Evolutionary conservation across 2,329 filamentous ascomycete species (phyloP).

Genomic region (Onygenales sp.): DNA sequence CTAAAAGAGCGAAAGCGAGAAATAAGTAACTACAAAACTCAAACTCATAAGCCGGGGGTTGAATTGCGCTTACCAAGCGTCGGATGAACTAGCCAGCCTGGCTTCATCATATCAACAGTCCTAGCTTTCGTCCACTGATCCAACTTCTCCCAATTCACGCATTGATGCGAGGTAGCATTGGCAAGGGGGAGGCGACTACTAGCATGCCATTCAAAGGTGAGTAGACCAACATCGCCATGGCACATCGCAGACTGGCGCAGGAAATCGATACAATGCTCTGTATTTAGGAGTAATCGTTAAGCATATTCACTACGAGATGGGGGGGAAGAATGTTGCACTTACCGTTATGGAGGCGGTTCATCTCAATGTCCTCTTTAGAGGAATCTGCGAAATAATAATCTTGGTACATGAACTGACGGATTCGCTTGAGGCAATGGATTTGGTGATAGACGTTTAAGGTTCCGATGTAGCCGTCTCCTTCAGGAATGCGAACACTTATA

Average conservation of each 20-base stretch:
- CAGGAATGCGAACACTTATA: neutral
- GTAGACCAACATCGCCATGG: conserved; percentile 3
- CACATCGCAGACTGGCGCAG: conserved; percentile 8
- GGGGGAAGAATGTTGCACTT: neutral
- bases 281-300: neutral
- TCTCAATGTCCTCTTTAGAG: neutral
- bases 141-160: conserved; percentile 1
- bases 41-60: neutral
- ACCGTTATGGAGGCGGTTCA: conserved; percentile 5
- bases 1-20: neutral
- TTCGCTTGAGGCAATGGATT: conserved; percentile 5
- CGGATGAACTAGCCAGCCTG: conserved; percentile 1
- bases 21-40: no score
- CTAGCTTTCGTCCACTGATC: conserved; percentile 1
- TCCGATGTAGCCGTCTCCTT: neutral
- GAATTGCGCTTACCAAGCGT: neutral
- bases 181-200: neutral
- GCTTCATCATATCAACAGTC: conserved; percentile 1
- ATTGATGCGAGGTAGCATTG: neutral
- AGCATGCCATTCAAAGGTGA: neutral
- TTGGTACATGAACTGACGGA: conserved; percentile 4
- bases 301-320: neutral
- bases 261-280: conserved; percentile 7
- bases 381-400: conserved; percentile 3
- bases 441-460: conserved; percentile 4